A percentile compares a stretch with the other conserved stretches of the same genome.
Evolutionary conservation across 257 asterid genomes (phyloP).

Genomic region (Capsicum chinense): DNA sequence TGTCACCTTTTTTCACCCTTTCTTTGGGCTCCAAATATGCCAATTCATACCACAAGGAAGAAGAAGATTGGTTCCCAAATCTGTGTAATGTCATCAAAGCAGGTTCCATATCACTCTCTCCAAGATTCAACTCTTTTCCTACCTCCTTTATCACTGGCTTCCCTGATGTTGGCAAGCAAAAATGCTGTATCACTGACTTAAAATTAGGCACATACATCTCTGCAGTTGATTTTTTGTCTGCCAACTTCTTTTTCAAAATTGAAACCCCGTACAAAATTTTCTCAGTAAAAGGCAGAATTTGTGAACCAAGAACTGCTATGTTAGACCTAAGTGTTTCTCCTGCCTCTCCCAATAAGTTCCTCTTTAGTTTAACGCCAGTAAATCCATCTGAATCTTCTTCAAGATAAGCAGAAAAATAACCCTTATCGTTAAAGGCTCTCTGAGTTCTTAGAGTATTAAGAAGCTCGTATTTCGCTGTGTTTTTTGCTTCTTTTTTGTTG

Average conservation of each 20-base stretch:
- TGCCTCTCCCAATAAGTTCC: no score
- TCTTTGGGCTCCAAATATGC: conserved; percentile 32
- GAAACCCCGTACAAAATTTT: conserved; percentile 50
- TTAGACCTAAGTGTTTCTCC: conserved; percentile 51
- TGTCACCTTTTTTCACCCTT: conserved; percentile 63
- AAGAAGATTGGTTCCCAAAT: conserved; percentile 42
- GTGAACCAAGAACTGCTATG: conserved; percentile 58
- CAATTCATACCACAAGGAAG: no score
- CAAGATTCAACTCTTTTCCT: conserved; percentile 40
- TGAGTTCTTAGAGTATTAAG: conserved; percentile 62
- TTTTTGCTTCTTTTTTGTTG: no score
- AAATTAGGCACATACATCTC: conserved; percentile 69
- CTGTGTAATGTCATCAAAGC: conserved; percentile 66
- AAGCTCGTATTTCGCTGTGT: conserved; percentile 59
- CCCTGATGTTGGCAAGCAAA: conserved; percentile 80
- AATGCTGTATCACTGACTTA: conserved; percentile 68
- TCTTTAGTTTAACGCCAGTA: conserved; percentile 60
- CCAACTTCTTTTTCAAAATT: conserved; percentile 36
- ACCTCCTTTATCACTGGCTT: conserved; percentile 67
- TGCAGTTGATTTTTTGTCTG: background rate
- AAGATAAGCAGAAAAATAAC: conserved; percentile 56
- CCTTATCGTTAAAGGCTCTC: conserved; percentile 68
- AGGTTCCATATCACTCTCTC: conserved; percentile 45
- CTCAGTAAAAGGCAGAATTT: conserved; percentile 60
- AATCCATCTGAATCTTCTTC: conserved; percentile 77